Conservation (phyloP, 1,139 yeast species). For the Blastobotrys raffinosifermentans region DNA sequence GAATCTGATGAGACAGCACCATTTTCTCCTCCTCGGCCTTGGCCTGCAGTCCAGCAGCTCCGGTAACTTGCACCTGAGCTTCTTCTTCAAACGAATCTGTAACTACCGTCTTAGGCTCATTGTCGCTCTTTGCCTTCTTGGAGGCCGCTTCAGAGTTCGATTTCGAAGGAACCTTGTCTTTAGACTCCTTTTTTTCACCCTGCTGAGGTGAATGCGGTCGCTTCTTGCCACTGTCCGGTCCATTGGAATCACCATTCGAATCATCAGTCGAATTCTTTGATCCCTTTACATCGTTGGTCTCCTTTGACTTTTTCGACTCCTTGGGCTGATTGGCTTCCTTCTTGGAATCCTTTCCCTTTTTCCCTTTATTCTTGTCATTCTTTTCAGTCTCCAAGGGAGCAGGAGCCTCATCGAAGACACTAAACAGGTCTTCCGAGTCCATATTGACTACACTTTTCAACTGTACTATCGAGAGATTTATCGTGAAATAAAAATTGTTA, state of each 20-base stretch:
- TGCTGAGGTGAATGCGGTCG: no score
- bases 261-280: background rate
- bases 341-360: constrained; percentile 1
- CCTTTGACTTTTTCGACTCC: background rate
- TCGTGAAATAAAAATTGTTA: no score
- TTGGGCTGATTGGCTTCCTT: background rate
- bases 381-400: background rate
- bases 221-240: no score
- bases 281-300: background rate
- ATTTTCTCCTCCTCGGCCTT: constrained; percentile 45
- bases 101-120: constrained; percentile 51
- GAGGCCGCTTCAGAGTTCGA: constrained; percentile 3
- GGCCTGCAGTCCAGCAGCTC: constrained; percentile 62
- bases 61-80: constrained; percentile 81
- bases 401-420: constrained; percentile 25
- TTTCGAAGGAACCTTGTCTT: background rate
- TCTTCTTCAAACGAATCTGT: constrained; percentile 89
- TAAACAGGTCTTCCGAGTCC: constrained; percentile 22
- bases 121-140: constrained; percentile 6
- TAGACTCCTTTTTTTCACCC: background rate
- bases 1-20: constrained; percentile 81
- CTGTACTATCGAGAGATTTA: no score
- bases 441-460: constrained; percentile 1
- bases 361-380: background rate
- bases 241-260: background rate